Evolutionary conservation across 805 yeast genomes (phyloP).

Genomic region (Spathaspora passalidarum): DNA sequence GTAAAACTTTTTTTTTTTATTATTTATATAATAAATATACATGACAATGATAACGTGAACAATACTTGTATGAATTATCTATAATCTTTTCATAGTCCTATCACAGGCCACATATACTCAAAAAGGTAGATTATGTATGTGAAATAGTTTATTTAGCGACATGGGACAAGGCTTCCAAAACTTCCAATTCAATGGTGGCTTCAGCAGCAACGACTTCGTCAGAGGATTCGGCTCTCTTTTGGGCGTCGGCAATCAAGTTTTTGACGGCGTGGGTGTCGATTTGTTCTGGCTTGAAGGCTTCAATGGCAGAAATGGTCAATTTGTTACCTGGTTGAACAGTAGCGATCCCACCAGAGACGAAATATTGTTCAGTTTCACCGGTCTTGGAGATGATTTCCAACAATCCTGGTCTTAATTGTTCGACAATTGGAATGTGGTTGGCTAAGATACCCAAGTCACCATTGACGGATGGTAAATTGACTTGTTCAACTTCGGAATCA

Average conservation of each 20-base stretch:
- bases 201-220: slow-evolving; percentile 90
- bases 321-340: slow-evolving; percentile 93
- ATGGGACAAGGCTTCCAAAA: slow-evolving; percentile 87
- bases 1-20: not conserved
- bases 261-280: slow-evolving; percentile 79
- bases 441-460: slow-evolving; percentile 98
- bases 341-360: slow-evolving; percentile 95
- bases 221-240: slow-evolving; percentile 79
- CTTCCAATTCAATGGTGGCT: slow-evolving; percentile 94
- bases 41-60: not conserved
- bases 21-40: not conserved
- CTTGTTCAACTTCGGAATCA: slow-evolving; percentile 62
- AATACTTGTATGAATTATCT: not conserved
- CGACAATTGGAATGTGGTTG: slow-evolving; percentile 95
- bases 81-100: not conserved
- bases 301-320: slow-evolving; percentile 87
- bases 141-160: slow-evolving; percentile 60
- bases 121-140: not conserved
- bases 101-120: not conserved
- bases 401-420: slow-evolving; percentile 94
- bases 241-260: slow-evolving; percentile 85
- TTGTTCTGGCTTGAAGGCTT: slow-evolving; percentile 88
- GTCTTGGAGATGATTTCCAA: slow-evolving; percentile 84
- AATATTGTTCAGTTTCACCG: slow-evolving; percentile 71
- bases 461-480: slow-evolving; percentile 90